These are phyloP conservation scores for Calonectria pteridis DNA, from an alignment of 2,329 filamentous ascomycete genomes.

Conservation along the genomic window DNA sequence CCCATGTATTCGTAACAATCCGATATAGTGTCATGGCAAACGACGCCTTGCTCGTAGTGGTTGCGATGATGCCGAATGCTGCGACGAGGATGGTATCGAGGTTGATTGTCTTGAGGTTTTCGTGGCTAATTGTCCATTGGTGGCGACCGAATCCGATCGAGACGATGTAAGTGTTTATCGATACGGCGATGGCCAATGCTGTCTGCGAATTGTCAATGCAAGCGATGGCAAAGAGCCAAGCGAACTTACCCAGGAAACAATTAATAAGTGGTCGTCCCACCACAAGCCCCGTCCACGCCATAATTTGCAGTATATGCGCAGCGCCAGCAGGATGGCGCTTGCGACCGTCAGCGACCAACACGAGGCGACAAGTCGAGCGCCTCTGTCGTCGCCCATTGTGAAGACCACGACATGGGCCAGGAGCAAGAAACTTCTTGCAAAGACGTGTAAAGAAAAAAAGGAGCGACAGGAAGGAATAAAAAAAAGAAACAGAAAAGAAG, in stretches of 20 bases:
- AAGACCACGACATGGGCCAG: conserved; percentile 3
- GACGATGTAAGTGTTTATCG: conserved; percentile 49
- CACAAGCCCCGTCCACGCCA: conserved; percentile 51
- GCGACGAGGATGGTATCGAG: conserved; percentile 45
- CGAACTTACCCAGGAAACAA: conserved; percentile 51
- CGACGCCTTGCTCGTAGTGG: conserved; percentile 53
- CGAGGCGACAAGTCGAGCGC: conserved; percentile 45
- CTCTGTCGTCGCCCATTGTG: conserved; percentile 42
- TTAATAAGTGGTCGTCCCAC: conserved; percentile 53
- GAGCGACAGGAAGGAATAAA: not conserved
- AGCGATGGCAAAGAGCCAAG: not conserved
- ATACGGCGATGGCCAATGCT: conserved; percentile 44
- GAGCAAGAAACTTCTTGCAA: not conserved
- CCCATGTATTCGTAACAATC: conserved; percentile 44
- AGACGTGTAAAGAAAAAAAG: not conserved
- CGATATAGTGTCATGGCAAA: conserved; percentile 54
- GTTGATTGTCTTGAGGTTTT: conserved; percentile 43
- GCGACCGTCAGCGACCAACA: conserved; percentile 46
- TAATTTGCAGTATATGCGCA: conserved; percentile 54
- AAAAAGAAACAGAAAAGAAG: not conserved
- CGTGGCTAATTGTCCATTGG: conserved; percentile 37
- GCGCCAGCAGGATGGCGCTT: conserved; percentile 42
- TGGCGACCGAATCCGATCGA: conserved; percentile 46
- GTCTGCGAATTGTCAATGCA: conserved; percentile 31
- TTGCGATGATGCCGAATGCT: conserved; percentile 50